A percentile compares a stretch with the other conserved stretches of the same genome.
Evolutionary conservation across 2,329 filamentous ascomycete genomes (phyloP).

Genomic region (Zelopaecilomyces penicillatus): DNA sequence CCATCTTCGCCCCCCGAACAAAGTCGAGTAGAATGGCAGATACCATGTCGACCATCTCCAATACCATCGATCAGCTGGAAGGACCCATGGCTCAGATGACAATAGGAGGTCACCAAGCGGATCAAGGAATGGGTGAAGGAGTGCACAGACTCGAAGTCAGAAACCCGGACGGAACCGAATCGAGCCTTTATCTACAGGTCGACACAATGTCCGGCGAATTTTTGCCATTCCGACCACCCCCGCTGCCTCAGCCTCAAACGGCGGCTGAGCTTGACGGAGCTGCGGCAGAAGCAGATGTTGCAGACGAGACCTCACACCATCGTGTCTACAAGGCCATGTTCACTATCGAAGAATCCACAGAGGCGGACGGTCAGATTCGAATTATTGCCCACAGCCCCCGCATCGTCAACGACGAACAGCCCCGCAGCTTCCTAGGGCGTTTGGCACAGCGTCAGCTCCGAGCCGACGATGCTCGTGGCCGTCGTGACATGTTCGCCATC

Average conservation of each 20-base stretch:
- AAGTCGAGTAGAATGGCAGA: constrained; percentile 45
- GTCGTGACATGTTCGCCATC: constrained; percentile 64
- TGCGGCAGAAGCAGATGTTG: constrained; percentile 22
- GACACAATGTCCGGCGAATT: constrained; percentile 63
- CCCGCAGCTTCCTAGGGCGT: constrained; percentile 59
- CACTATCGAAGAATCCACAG: constrained; percentile 58
- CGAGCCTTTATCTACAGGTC: constrained; percentile 56
- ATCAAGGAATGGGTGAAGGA: constrained; percentile 36
- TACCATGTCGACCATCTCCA: constrained; percentile 59
- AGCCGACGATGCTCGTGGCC: constrained; percentile 46
- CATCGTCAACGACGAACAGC: constrained; percentile 42
- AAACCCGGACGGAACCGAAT: constrained; percentile 47
- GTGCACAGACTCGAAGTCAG: constrained; percentile 44
- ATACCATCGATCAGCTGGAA: constrained; percentile 51
- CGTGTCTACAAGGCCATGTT: constrained; percentile 57
- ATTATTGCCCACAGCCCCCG: constrained; percentile 53
- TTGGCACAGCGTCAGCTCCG: constrained; percentile 56
- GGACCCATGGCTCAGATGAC: constrained; percentile 47
- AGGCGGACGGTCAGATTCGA: constrained; percentile 50
- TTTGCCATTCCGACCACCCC: constrained; percentile 77
- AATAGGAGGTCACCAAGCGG: constrained; percentile 32
- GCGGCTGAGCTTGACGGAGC: constrained; percentile 29
- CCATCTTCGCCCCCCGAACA: constrained; percentile 63
- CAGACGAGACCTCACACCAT: constrained; percentile 34
- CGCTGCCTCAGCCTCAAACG: constrained; percentile 57